These are phyloP conservation scores for Cryphonectria nitschkei DNA, from an alignment of 2,329 filamentous ascomycete species.

Conservation along the genomic window DNA sequence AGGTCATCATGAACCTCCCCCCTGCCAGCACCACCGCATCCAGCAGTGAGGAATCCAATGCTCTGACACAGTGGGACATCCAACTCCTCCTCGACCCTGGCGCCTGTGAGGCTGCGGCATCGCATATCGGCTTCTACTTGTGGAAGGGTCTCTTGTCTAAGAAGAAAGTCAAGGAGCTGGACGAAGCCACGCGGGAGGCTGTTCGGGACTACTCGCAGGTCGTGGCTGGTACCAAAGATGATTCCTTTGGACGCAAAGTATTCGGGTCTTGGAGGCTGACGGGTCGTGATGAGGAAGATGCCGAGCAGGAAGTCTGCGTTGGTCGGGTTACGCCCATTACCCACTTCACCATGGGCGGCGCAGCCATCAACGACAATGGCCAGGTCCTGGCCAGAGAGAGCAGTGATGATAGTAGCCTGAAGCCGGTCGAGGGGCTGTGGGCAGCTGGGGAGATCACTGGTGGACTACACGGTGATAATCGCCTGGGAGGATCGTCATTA, in stretches of 20 bases:
- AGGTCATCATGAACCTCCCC: conserved; percentile 50
- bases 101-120: conserved; percentile 52
- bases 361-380: conserved; percentile 56
- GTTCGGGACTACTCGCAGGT: conserved; percentile 54
- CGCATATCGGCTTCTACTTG: conserved; percentile 65
- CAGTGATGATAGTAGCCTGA: conserved; percentile 39
- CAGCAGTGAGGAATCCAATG: conserved; percentile 27
- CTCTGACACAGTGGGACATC: conserved; percentile 59
- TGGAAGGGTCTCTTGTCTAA: conserved; percentile 65
- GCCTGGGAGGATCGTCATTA: conserved; percentile 96
- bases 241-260: conserved; percentile 50
- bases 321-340: conserved; percentile 65
- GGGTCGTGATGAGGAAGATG: conserved; percentile 45
- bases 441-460: conserved; percentile 68
- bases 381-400: conserved; percentile 50
- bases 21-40: not conserved
- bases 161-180: conserved; percentile 56
- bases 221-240: conserved; percentile 44
- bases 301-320: conserved; percentile 58
- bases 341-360: conserved; percentile 71
- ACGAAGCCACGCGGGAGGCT: conserved; percentile 42
- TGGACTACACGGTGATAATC: conserved; percentile 84
- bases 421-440: conserved; percentile 60
- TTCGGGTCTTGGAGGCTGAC: conserved; percentile 61
- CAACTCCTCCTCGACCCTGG: conserved; percentile 64